These are phyloP conservation scores for Colletotrichum liaoningense DNA, from an alignment of 2,329 filamentous ascomycete genomes.

Conservation along the genomic window DNA sequence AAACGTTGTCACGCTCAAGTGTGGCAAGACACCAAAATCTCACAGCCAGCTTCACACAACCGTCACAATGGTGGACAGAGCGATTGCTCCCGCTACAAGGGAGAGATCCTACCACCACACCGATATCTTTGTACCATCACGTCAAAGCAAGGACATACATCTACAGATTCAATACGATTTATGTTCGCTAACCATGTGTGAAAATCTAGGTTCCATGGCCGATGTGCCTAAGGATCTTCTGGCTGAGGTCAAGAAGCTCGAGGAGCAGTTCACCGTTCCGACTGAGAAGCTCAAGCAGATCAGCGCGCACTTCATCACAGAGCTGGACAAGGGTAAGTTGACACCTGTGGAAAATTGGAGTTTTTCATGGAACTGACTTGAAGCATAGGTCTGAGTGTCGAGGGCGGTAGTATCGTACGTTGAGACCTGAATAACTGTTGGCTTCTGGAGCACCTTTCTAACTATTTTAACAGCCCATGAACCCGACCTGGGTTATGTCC, in stretches of 20 bases:
- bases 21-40: not conserved
- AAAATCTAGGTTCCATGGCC: conserved; percentile 80
- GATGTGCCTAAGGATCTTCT: conserved; percentile 90
- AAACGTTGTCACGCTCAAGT: not conserved
- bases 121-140: conserved; percentile 29
- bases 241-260: conserved; percentile 82
- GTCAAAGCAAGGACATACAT: conserved; percentile 28
- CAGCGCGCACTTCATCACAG: conserved; percentile 87
- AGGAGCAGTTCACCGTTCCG: conserved; percentile 85
- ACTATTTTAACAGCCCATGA: conserved; percentile 81
- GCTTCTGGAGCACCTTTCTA: conserved; percentile 30
- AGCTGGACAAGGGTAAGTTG: conserved; percentile 82
- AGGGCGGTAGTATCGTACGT: conserved; percentile 93
- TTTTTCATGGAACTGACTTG: conserved; percentile 19
- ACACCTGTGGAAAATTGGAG: not conserved
- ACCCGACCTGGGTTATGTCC: conserved; percentile 94
- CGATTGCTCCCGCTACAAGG: conserved; percentile 36
- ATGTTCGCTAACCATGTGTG: conserved; percentile 21
- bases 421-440: not conserved
- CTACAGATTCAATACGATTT: not conserved
- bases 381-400: conserved; percentile 77
- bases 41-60: not conserved
- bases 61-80: conserved; percentile 31
- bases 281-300: conserved; percentile 87
- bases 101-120: conserved; percentile 35